A percentile compares a stretch with the other conserved stretches of the same genome.
These are phyloP conservation scores for Cucumis cinereus DNA, from an alignment of 306 rosid species.

Conservation along the genomic window DNA sequence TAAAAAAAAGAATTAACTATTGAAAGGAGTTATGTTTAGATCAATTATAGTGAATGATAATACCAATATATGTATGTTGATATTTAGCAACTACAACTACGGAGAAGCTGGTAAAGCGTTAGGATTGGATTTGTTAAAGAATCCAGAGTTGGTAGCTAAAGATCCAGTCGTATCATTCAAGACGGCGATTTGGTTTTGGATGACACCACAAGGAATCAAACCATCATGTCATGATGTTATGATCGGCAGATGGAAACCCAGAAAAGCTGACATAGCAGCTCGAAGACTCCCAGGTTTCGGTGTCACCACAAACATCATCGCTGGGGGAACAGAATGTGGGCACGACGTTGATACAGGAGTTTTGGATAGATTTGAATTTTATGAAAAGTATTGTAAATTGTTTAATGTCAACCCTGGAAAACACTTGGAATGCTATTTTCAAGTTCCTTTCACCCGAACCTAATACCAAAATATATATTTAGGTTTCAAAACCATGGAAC, in stretches of 20 bases:
- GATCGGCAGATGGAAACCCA: conserved; percentile 31
- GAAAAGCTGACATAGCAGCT: conserved; percentile 17
- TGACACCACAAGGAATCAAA: conserved; percentile 50
- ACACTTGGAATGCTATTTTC: no score
- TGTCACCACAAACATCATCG: conserved; percentile 28
- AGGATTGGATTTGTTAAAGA: conserved; percentile 18
- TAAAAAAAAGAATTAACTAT: no score
- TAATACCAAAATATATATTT: no score
- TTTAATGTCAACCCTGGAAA: no score
- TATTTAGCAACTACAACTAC: conserved; percentile 67
- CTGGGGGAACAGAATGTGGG: conserved; percentile 35
- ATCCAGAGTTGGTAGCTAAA: conserved; percentile 43
- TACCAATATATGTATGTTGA: no score
- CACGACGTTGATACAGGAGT: background rate
- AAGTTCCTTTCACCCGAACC: no score
- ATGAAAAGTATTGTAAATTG: no score
- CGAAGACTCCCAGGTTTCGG: conserved; percentile 20
- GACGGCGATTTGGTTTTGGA: conserved; percentile 72
- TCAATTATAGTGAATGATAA: no score
- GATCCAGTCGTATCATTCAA: conserved; percentile 37
- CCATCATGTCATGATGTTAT: conserved; percentile 64
- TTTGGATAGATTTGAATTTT: no score
- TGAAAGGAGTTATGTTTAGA: no score
- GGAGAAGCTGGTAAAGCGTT: conserved; percentile 35
- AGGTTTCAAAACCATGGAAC: no score